Evolutionary conservation across 192 early-diverging fungal species (phyloP), one percentile per base, ranked within the genome.

Genomic region (Coemansia sp.): DNA sequence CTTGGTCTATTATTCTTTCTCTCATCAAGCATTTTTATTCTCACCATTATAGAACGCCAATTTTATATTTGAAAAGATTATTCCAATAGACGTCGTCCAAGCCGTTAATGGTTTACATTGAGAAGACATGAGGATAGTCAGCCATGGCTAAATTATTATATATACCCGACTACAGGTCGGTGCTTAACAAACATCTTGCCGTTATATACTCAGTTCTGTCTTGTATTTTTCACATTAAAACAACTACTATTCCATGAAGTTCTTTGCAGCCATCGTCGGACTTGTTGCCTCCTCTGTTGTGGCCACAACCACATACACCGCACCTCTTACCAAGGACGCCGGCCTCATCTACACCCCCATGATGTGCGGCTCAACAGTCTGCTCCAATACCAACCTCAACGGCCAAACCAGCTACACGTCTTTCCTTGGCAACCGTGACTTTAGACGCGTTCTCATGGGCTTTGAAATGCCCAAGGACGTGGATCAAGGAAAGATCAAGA

Each of bases 401-500:
- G 69, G 69, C 4, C 45, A 45, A 61, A 18, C 56, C 14, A 36
- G 50, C 12, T 77, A 77, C 52, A 77, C 51, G 4, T 69, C 75
- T 4, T 77, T 54, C 40, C 8, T 60, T 32, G 75, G 75, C 14
- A 77, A 77, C 66, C 51, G 60, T 7, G 69, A 77, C 36, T 63
- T 65, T 22, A 51, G 69, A 22, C 69, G 68, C 14, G 71, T 77
- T 14, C 65, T 77, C 28, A 71, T 77, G 75, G 56, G 75, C 51
- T 77, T 71, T 62, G 29, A 62, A 16, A 10, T 68, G 40, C 66
- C 72, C n/a, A 48, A 48, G 5, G 55, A 52, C 5, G 18, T 57
- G 16, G 61, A 73, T 51, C 12, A 31, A 22, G 34, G 34, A 0
- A 33, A 50, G 2, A 73, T 73, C 33, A 33, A 60, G 61, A 68